Conservation (phyloP, 2,329 filamentous ascomycete species). For the Neonectria punicea region DNA sequence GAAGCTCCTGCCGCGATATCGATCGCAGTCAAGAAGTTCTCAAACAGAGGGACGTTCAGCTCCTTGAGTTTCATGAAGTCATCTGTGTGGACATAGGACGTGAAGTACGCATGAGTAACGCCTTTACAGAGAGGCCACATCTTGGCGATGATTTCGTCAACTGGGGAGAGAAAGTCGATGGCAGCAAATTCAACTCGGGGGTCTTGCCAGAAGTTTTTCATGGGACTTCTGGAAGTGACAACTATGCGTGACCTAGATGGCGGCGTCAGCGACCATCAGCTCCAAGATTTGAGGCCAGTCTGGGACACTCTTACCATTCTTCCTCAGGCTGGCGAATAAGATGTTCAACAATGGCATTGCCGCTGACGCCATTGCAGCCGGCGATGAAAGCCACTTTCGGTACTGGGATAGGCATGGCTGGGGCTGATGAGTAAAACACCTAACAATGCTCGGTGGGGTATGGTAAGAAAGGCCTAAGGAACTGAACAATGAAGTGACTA, state of each 20-base stretch:
- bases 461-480: neutral
- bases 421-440: neutral
- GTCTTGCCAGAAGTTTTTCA: conserved; percentile 6
- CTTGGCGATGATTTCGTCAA: neutral
- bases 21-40: conserved; percentile 10
- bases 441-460: neutral
- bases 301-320: conserved; percentile 1
- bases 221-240: neutral
- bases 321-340: conserved; percentile 1
- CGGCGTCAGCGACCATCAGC: neutral
- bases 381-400: conserved; percentile 7
- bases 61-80: conserved; percentile 3
- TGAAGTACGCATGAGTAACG: conserved; percentile 8
- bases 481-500: neutral
- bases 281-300: neutral
- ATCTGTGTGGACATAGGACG: conserved; percentile 2
- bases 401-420: neutral
- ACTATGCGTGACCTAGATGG: neutral
- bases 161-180: neutral
- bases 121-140: neutral
- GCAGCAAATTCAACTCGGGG: conserved; percentile 4
- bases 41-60: conserved; percentile 2
- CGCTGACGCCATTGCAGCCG: conserved; percentile 6
- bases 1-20: neutral
- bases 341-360: conserved; percentile 11